A percentile compares a stretch with the other conserved stretches of the same genome.
These are phyloP conservation scores for Chlamydomonas sphaeroides DNA, from an alignment of 139 green algal genomes.

Conservation along the genomic window DNA sequence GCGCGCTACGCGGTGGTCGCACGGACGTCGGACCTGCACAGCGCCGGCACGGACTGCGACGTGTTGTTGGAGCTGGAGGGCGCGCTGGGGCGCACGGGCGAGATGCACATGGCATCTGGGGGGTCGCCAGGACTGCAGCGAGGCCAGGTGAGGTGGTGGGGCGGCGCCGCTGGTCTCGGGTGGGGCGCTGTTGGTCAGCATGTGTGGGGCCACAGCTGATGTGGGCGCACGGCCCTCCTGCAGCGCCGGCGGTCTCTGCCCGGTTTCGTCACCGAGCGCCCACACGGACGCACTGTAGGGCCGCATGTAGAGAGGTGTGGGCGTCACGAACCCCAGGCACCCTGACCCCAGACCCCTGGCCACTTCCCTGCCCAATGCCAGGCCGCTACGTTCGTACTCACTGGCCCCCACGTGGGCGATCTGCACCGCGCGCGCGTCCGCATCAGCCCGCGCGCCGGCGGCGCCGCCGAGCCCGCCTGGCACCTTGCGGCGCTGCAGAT, in stretches of 20 bases:
- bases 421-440: background rate
- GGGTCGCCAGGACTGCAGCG: background rate
- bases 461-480: background rate
- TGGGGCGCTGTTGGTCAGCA: background rate
- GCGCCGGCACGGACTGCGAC: background rate
- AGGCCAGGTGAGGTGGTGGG: background rate
- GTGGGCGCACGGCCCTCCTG: too few species aligned
- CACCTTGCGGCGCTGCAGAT: conserved; percentile 28
- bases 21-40: background rate
- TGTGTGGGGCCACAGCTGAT: too few species aligned
- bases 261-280: too few species aligned
- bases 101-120: background rate
- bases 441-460: background rate
- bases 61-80: background rate
- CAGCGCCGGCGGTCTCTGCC: too few species aligned
- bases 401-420: background rate
- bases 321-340: too few species aligned
- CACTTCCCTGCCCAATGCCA: too few species aligned
- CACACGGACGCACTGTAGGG: too few species aligned
- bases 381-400: conserved; percentile 1
- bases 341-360: too few species aligned
- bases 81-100: conserved; percentile 1
- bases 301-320: too few species aligned
- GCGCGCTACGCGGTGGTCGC: conserved; percentile 1
- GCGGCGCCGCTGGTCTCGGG: too few species aligned